Base-by-base conservation (phyloP, 306 rosid species). In the Cucurbita maxima region DNA sequence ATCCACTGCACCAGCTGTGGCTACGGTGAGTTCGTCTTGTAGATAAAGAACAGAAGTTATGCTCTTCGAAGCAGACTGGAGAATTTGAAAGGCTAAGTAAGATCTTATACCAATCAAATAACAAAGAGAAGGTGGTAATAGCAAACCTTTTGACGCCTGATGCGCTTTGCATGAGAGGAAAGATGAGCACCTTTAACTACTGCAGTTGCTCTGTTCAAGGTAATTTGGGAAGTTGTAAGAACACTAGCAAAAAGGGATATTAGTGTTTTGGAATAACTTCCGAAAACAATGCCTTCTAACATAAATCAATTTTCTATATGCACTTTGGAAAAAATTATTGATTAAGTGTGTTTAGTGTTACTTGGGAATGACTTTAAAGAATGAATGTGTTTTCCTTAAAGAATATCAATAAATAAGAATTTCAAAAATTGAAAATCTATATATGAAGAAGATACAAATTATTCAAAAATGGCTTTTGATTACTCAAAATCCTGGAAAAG, bases 31-130 rank as follows among this genome's bases (percentile, higher is more conserved):
- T 77, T 87, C 91, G 44, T 94, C 97, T 73, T 87, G 91, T 53
- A 94, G 98, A 79, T 85, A 86, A 73, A 94, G 89, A 79, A 89
- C 96, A 44, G 99, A 88, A 38, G 99, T 95, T 74, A 95, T 86
- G 81, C 97, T 95, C 92, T 82, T 89, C 15, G 99, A 88, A 82
- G 87, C 90, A 81, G 86, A 85, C 99, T 95, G 90, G 58, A 55
- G 79, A 8, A 71, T 19, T 25, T 4, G 34, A 79, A 72, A 71
- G 55, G 7, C 25, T 54, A 50, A 55, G 20, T 54, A 69, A 82
- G 82, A 56, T 61, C 37, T 38, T 68, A 69, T 77, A 38, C 37
- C 58, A 8, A 56, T 47, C 16, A 50, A 66, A 15, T 5, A 54
- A 79, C 38, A 8, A 55, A 48, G 12, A 53, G 61, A 44, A 4